phyloP scores from a whole-genome alignment of 495 filamentous ascomycete genomes.

The Penicillium atrosanguineum region DNA sequence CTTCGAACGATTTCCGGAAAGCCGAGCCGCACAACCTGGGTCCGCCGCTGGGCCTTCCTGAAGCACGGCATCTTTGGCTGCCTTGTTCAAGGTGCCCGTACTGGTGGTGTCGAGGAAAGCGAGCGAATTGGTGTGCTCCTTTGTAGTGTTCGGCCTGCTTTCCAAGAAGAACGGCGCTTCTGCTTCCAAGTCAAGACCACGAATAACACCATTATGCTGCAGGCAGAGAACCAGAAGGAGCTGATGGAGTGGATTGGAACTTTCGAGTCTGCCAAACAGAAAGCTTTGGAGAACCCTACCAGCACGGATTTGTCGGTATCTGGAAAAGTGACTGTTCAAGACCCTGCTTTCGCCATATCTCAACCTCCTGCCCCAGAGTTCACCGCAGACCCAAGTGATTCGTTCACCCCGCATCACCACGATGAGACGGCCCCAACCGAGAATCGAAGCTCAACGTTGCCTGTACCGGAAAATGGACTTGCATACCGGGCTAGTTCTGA shows the following conservation, averaged over 20 bases:
- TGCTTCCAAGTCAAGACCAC: conserved; percentile 99
- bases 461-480: conserved; percentile 62
- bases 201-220: conserved; percentile 81
- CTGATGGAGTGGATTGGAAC: conserved; percentile 88
- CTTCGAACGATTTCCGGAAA: conserved; percentile 81
- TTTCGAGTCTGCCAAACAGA: conserved; percentile 90
- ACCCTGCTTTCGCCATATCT: conserved; percentile 90
- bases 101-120: conserved; percentile 87
- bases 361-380: conserved; percentile 86
- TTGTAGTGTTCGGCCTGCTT: conserved; percentile 85
- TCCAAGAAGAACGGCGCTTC: conserved; percentile 90
- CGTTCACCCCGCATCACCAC: conserved; percentile 54
- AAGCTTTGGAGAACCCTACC: conserved; percentile 75
- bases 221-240: conserved; percentile 88
- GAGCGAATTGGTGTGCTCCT: conserved; percentile 94
- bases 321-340: conserved; percentile 54
- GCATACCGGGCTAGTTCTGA: conserved; percentile 70
- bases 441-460: conserved; percentile 57
- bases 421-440: conserved; percentile 57
- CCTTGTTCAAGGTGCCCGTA: conserved; percentile 80
- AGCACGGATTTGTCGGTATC: conserved; percentile 59
- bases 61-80: conserved; percentile 96
- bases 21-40: conserved; percentile 82
- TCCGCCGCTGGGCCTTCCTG: conserved; percentile 90
- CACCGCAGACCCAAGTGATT: conserved; percentile 71